These are phyloP conservation scores for Penicillium sp. DNA, from an alignment of 2,329 filamentous ascomycete genomes.

Conservation along the genomic window DNA sequence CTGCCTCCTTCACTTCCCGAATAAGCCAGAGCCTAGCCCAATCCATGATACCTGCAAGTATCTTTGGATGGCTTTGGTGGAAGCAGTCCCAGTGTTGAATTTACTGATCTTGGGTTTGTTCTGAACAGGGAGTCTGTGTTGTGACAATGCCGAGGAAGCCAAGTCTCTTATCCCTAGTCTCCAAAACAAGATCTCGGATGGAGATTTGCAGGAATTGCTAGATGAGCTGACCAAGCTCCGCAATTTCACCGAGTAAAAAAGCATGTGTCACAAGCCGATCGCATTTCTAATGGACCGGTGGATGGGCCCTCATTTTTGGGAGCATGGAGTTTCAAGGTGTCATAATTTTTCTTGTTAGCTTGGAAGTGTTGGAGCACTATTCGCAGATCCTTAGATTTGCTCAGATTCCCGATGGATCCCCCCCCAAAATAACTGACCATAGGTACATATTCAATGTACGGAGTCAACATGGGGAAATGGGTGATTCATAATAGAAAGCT, in stretches of 20 bases:
- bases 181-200: slow-evolving; percentile 84
- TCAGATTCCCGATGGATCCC: not conserved
- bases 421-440: not conserved
- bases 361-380: not conserved
- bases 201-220: slow-evolving; percentile 81
- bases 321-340: slow-evolving; percentile 33
- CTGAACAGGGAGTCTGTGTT: slow-evolving; percentile 76
- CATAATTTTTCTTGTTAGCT: not conserved
- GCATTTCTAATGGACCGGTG: slow-evolving; percentile 2
- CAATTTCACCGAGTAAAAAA: slow-evolving; percentile 44
- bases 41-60: not conserved
- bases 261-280: not conserved
- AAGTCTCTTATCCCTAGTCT: slow-evolving; percentile 92
- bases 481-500: slow-evolving; percentile 8
- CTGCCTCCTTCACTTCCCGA: not conserved
- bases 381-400: not conserved
- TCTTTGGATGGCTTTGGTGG: not conserved
- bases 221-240: slow-evolving; percentile 85
- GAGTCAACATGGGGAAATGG: not conserved
- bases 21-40: not conserved
- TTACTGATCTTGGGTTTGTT: slow-evolving; percentile 5
- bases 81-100: not conserved
- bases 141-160: slow-evolving; percentile 89
- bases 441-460: not conserved
- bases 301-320: slow-evolving; percentile 3